Percentiles rank a stretch among this genome's conserved stretches.
Conservation (phyloP, 192 early-diverging fungal genomes). For the Pilobolus umbonatus region DNA sequence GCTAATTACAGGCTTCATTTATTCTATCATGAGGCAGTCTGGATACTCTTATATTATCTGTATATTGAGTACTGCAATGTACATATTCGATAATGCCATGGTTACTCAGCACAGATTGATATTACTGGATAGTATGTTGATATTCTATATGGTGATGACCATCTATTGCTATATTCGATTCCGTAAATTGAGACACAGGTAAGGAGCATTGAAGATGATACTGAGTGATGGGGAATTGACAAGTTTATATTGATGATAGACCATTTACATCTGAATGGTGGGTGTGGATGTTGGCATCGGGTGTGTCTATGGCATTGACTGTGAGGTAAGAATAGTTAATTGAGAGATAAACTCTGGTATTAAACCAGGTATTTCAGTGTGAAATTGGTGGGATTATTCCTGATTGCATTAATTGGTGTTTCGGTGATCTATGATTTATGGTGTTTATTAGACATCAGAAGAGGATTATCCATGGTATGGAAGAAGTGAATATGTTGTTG, state of each 20-base stretch:
- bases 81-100: slow-evolving; percentile 87
- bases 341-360: neutral
- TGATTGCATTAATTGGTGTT: slow-evolving; percentile 76
- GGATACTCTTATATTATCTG: slow-evolving; percentile 74
- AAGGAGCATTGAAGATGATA: slow-evolving; percentile 8
- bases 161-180: slow-evolving; percentile 89
- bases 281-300: slow-evolving; percentile 78
- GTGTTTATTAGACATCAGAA: slow-evolving; percentile 81
- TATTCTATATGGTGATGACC: slow-evolving; percentile 83
- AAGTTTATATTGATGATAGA: slow-evolving; percentile 36
- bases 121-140: slow-evolving; percentile 88
- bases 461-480: slow-evolving; percentile 61
- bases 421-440: slow-evolving; percentile 87
- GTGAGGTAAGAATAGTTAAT: slow-evolving; percentile 21
- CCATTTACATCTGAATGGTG: slow-evolving; percentile 81
- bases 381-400: slow-evolving; percentile 94
- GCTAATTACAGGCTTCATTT: slow-evolving; percentile 69
- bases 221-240: neutral
- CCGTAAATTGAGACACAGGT: slow-evolving; percentile 49
- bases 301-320: slow-evolving; percentile 74
- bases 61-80: slow-evolving; percentile 68
- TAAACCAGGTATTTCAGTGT: slow-evolving; percentile 58
- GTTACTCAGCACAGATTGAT: slow-evolving; percentile 91
- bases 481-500: neutral
- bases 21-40: slow-evolving; percentile 83